These are phyloP conservation scores for Lichtheimia corymbifera DNA, from an alignment of 371 early-diverging fungal genomes.

Conservation along the genomic window DNA sequence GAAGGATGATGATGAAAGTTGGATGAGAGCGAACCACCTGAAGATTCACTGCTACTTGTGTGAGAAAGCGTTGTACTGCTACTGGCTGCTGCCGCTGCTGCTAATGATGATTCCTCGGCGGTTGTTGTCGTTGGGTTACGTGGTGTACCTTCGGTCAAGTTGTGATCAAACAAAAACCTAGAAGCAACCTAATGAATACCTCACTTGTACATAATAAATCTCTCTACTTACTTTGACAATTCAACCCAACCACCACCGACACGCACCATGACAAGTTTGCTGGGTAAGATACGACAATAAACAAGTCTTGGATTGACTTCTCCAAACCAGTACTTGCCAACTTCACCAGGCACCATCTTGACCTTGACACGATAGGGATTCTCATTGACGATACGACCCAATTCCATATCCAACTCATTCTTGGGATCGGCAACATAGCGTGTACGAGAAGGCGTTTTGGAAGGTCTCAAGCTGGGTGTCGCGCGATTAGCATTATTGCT, in stretches of 20 bases:
- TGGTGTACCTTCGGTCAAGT: constrained; percentile 15
- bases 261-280: constrained; percentile 75
- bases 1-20: constrained; percentile 15
- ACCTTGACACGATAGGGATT: constrained; percentile 44
- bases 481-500: constrained; percentile 14
- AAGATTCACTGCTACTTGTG: constrained; percentile 18
- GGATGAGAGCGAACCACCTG: constrained; percentile 11
- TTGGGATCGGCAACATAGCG: constrained; percentile 61
- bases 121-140: not conserved
- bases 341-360: constrained; percentile 62
- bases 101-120: too few species aligned
- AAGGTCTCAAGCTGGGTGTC: constrained; percentile 1
- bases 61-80: constrained; percentile 1
- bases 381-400: constrained; percentile 72
- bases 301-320: constrained; percentile 63
- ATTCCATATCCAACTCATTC: constrained; percentile 70
- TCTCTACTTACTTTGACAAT: constrained; percentile 59
- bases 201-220: constrained; percentile 60
- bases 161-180: constrained; percentile 20
- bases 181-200: too few species aligned
- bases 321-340: constrained; percentile 68
- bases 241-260: constrained; percentile 73
- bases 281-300: constrained; percentile 62
- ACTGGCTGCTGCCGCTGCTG: too few species aligned
- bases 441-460: not conserved